Evolutionary conservation across 2,329 filamentous ascomycete species (phyloP).

Genomic region (Talaromyces pinophilus): DNA sequence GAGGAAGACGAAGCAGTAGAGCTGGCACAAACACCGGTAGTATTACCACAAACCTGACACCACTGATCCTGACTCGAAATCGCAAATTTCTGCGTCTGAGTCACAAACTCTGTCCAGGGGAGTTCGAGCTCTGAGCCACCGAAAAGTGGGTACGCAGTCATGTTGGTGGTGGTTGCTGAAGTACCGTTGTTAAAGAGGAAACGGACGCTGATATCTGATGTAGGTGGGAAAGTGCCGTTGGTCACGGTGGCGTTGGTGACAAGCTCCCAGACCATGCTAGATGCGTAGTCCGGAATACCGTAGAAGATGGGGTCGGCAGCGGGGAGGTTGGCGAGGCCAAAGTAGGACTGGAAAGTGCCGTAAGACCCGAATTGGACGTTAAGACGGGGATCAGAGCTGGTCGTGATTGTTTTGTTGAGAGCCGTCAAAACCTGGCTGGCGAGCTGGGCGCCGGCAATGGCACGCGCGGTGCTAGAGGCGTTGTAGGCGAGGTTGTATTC

Average conservation of each 20-base stretch:
- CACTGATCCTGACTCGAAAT: conserved; percentile 66
- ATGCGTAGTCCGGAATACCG: conserved; percentile 81
- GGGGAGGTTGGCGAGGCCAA: conserved; percentile 58
- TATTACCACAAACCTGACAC: conserved; percentile 76
- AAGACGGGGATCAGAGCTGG: conserved; percentile 40
- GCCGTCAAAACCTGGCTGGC: conserved; percentile 60
- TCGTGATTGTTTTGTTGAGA: conserved; percentile 45
- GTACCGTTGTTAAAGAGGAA: conserved; percentile 67
- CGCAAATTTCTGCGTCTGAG: conserved; percentile 65
- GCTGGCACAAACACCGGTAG: conserved; percentile 64
- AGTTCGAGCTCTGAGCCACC: conserved; percentile 59
- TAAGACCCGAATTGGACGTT: conserved; percentile 64
- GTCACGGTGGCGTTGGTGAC: conserved; percentile 52
- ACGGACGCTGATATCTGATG: conserved; percentile 57
- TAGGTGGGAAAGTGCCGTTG: conserved; percentile 33
- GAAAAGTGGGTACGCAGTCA: conserved; percentile 60
- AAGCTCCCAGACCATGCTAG: conserved; percentile 76
- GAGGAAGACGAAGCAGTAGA: conserved; percentile 15
- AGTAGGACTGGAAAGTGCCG: conserved; percentile 62
- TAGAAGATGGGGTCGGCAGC: conserved; percentile 63
- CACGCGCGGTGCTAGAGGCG: conserved; percentile 50
- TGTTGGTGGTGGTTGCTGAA: conserved; percentile 46
- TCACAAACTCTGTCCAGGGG: conserved; percentile 68
- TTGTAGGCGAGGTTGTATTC: conserved; percentile 86
- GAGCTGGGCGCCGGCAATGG: conserved; percentile 63